phyloP scores from a whole-genome alignment of 768 basidiomycete genomes.

The Pleurotus sapidus region DNA sequence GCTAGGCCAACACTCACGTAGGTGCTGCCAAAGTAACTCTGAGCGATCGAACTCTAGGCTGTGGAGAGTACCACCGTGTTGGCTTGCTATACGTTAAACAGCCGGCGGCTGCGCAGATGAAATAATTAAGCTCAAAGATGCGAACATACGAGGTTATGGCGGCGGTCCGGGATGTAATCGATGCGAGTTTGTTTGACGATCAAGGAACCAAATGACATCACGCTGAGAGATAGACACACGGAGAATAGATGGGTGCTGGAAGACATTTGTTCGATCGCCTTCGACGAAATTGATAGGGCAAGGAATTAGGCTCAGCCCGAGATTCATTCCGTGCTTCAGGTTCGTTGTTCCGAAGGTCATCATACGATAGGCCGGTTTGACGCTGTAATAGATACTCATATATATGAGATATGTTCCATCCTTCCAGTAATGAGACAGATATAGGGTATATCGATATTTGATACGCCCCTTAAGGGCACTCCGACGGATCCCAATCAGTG shows the following conservation, averaged over 20 bases:
- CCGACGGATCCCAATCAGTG: constrained; percentile 7
- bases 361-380: background rate
- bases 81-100: background rate
- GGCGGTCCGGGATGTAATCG: background rate
- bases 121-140: background rate
- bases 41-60: background rate
- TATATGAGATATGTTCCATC: background rate
- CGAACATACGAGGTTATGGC: background rate
- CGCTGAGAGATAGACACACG: background rate
- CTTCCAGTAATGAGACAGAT: background rate
- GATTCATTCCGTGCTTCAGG: constrained; percentile 3
- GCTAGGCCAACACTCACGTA: no score
- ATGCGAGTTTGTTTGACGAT: background rate
- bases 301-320: constrained; percentile 3
- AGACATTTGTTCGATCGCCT: background rate
- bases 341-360: background rate
- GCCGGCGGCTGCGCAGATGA: background rate
- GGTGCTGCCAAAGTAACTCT: no score
- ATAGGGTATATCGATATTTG: constrained; percentile 1
- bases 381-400: background rate
- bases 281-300: background rate
- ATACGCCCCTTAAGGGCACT: background rate
- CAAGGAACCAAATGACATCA: background rate
- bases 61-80: background rate
- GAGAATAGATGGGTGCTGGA: background rate